Percentiles rank a stretch among this genome's conserved stretches.
Conservation (phyloP, 257 asterid genomes). For the Gentiana straminea region DNA sequence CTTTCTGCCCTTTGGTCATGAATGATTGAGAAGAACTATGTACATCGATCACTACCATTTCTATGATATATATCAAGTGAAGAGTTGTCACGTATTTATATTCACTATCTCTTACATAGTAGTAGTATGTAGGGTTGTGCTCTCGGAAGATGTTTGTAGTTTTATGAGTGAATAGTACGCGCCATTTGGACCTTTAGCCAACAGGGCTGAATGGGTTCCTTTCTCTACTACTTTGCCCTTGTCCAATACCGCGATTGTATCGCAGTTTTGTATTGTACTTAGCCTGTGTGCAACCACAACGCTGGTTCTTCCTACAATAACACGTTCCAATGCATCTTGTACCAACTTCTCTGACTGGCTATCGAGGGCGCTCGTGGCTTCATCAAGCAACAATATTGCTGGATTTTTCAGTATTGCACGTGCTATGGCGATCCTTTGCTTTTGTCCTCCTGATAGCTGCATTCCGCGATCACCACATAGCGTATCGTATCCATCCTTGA, state of each 20-base stretch:
- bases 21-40: no score
- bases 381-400: constrained; percentile 50
- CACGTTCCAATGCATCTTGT: constrained; percentile 76
- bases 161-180: constrained; percentile 58
- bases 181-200: constrained; percentile 48
- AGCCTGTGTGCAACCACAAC: constrained; percentile 86
- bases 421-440: constrained; percentile 78
- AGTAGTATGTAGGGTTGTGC: not conserved
- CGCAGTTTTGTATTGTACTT: constrained; percentile 65
- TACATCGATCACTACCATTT: no score
- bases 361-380: constrained; percentile 87
- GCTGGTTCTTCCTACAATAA: constrained; percentile 76
- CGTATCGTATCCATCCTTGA: constrained; percentile 65
- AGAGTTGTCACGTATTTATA: not conserved
- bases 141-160: constrained; percentile 41
- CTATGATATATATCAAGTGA: no score
- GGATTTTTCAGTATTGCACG: constrained; percentile 72
- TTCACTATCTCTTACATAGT: not conserved
- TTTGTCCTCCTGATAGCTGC: constrained; percentile 88
- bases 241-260: constrained; percentile 60
- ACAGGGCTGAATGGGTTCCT: constrained; percentile 65
- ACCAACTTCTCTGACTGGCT: constrained; percentile 73
- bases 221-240: constrained; percentile 62
- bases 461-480: constrained; percentile 84
- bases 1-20: no score